A percentile compares a stretch with the other conserved stretches of the same genome.
Conservation (phyloP, 2,329 filamentous ascomycete species). For the Tolypocladium paradoxum region DNA sequence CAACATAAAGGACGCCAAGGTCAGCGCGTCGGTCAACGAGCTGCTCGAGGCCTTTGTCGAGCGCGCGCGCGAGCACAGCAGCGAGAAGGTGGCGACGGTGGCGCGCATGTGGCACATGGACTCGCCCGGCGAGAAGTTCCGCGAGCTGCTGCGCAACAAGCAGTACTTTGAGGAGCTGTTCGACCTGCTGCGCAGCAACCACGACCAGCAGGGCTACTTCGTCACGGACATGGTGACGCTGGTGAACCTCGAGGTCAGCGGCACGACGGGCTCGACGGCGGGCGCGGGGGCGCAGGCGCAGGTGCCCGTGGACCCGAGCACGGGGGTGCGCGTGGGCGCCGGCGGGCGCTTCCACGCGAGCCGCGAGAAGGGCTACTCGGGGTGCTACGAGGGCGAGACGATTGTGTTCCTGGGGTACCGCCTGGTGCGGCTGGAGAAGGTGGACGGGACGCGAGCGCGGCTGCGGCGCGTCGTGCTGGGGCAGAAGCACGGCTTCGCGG, state of each 20-base stretch:
- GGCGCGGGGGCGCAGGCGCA: constrained; percentile 8
- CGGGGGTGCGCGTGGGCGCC: constrained; percentile 9
- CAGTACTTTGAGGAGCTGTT: constrained; percentile 17
- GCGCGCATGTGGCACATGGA: constrained; percentile 20
- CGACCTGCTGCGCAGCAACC: constrained; percentile 11
- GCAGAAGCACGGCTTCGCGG: constrained; percentile 23
- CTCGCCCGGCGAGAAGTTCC: constrained; percentile 17
- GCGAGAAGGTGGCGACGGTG: constrained; percentile 13
- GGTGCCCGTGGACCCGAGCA: constrained; percentile 10
- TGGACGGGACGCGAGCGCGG: constrained; percentile 13
- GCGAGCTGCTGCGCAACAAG: constrained; percentile 13
- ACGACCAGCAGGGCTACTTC: constrained; percentile 15
- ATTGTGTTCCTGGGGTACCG: constrained; percentile 18
- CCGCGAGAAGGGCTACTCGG: constrained; percentile 12
- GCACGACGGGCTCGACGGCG: constrained; percentile 2
- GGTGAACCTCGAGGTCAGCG: constrained; percentile 12
- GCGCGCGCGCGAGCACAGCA: constrained; percentile 9
- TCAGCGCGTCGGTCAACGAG: constrained; percentile 14
- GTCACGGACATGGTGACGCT: constrained; percentile 17
- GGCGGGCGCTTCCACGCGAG: constrained; percentile 8
- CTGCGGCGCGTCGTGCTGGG: constrained; percentile 31
- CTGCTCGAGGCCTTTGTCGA: constrained; percentile 15
- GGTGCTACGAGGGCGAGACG: constrained; percentile 15
- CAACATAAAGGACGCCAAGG: constrained; percentile 13
- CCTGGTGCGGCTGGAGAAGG: constrained; percentile 15